A percentile compares a stretch with the other conserved stretches of the same genome.
These are phyloP conservation scores for Diaporthe humulicola DNA, from an alignment of 2,329 filamentous ascomycete genomes.

Conservation along the genomic window DNA sequence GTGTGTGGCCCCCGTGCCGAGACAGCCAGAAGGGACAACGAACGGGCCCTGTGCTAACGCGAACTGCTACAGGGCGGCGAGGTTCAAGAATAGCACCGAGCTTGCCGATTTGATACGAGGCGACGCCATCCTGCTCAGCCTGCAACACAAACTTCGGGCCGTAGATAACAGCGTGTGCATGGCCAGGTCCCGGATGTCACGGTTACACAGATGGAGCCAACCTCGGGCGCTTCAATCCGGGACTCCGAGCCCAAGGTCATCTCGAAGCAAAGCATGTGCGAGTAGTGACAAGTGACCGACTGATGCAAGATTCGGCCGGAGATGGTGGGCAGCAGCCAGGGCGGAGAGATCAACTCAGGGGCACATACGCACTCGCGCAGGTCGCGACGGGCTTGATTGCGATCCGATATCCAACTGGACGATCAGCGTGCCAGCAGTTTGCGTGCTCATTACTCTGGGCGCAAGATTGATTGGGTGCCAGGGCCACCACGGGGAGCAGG, in stretches of 20 bases:
- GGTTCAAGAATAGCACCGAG: conserved; percentile 30
- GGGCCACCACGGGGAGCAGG: neutral
- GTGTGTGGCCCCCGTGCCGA: conserved; percentile 13
- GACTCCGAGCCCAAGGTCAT: no score
- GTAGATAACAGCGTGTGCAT: neutral
- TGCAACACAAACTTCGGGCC: neutral
- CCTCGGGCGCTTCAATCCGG: neutral
- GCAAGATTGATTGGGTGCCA: conserved; percentile 21
- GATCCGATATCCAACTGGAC: conserved; percentile 28
- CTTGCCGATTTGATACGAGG: conserved; percentile 22
- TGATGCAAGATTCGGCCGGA: neutral
- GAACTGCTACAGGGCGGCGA: conserved; percentile 9
- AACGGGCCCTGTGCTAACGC: conserved; percentile 1
- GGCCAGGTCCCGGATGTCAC: conserved; percentile 18
- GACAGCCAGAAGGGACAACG: conserved; percentile 2
- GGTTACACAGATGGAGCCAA: neutral
- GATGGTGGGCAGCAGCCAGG: neutral
- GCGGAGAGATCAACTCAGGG: conserved; percentile 10
- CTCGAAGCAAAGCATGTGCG: neutral
- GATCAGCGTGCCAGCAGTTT: conserved; percentile 20
- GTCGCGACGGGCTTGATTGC: conserved; percentile 17
- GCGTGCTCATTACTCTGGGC: conserved; percentile 13
- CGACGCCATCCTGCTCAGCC: neutral
- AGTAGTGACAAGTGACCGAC: no score
- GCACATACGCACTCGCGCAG: neutral